These are phyloP conservation scores for Phytopythium aichiense DNA, from an alignment of 352 stramenopile genomes.

Conservation along the genomic window DNA sequence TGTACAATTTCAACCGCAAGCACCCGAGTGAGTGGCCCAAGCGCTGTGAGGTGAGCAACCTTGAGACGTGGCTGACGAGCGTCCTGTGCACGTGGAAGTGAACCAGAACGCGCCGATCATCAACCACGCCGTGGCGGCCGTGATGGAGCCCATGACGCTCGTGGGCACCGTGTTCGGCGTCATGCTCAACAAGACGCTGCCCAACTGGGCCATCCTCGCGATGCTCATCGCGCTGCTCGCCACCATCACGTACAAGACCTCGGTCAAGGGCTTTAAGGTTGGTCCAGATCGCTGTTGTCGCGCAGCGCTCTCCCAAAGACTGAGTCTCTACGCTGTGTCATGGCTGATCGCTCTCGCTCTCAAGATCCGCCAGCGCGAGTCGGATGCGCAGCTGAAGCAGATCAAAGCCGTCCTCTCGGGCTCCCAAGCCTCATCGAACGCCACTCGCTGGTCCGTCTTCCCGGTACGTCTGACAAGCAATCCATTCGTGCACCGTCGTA, in stretches of 20 bases:
- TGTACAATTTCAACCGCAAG: slow-evolving; percentile 92
- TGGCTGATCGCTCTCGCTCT: not conserved
- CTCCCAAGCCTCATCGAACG: slow-evolving; percentile 16
- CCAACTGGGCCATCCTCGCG: slow-evolving; percentile 79
- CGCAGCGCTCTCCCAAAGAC: not conserved
- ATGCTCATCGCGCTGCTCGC: slow-evolving; percentile 73
- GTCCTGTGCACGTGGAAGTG: slow-evolving; percentile 15
- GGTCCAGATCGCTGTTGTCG: not conserved
- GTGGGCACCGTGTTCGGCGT: slow-evolving; percentile 79
- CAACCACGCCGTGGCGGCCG: slow-evolving; percentile 96
- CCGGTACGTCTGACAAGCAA: slow-evolving; percentile 24
- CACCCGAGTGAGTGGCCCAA: slow-evolving; percentile 66
- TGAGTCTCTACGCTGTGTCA: not conserved
- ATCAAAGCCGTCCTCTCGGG: slow-evolving; percentile 49
- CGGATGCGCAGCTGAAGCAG: slow-evolving; percentile 26
- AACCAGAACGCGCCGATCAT: slow-evolving; percentile 91
- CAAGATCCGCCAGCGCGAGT: slow-evolving; percentile 61
- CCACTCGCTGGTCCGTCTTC: slow-evolving; percentile 68
- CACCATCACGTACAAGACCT: slow-evolving; percentile 74
- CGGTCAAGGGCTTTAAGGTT: slow-evolving; percentile 64
- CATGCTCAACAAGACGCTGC: slow-evolving; percentile 82
- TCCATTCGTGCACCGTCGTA: not conserved
- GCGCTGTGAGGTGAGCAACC: too few species aligned
- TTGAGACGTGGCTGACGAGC: not conserved
- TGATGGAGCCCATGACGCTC: slow-evolving; percentile 96